Conservation (phyloP, 1,284 basidiomycete species). For the Melampsora larici-populina region DNA sequence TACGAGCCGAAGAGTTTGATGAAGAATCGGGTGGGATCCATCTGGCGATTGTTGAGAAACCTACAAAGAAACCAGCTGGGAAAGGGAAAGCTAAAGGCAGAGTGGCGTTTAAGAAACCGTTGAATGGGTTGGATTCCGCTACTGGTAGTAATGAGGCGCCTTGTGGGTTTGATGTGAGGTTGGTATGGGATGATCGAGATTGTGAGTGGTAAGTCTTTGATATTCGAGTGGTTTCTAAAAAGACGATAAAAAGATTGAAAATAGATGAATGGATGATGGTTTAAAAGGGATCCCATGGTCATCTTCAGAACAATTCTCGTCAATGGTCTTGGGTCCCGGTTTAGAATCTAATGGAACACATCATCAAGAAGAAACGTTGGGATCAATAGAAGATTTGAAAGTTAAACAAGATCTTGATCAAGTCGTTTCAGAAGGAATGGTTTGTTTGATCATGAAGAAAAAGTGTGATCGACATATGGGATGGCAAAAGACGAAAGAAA, state of each 20-base stretch:
- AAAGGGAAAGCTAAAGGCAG: slow-evolving; percentile 27
- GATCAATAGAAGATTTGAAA: neutral
- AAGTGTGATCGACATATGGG: slow-evolving; percentile 40
- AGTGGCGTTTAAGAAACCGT: slow-evolving; percentile 19
- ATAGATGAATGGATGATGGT: neutral
- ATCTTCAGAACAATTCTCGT: slow-evolving; percentile 18
- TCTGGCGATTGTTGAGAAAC: neutral
- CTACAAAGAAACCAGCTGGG: slow-evolving; percentile 9
- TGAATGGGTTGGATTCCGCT: slow-evolving; percentile 18
- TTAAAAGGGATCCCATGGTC: slow-evolving; percentile 30
- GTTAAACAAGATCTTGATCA: neutral
- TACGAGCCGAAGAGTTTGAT: slow-evolving; percentile 1
- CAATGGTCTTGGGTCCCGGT: neutral
- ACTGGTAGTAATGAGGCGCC: slow-evolving; percentile 39
- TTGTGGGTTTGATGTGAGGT: slow-evolving; percentile 39
- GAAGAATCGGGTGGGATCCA: neutral
- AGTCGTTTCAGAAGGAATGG: slow-evolving; percentile 33
- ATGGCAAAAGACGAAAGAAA: slow-evolving; percentile 41
- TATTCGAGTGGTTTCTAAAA: neutral
- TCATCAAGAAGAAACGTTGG: neutral
- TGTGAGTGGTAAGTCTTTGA: slow-evolving; percentile 18
- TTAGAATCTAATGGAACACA: neutral
- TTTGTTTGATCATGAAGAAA: slow-evolving; percentile 41
- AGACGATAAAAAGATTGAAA: neutral
- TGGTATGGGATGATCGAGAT: slow-evolving; percentile 43